A percentile compares a stretch with the other conserved stretches of the same genome.
These are phyloP conservation scores for Mangifera indica DNA, from an alignment of 345 rosid genomes.

Conservation along the genomic window DNA sequence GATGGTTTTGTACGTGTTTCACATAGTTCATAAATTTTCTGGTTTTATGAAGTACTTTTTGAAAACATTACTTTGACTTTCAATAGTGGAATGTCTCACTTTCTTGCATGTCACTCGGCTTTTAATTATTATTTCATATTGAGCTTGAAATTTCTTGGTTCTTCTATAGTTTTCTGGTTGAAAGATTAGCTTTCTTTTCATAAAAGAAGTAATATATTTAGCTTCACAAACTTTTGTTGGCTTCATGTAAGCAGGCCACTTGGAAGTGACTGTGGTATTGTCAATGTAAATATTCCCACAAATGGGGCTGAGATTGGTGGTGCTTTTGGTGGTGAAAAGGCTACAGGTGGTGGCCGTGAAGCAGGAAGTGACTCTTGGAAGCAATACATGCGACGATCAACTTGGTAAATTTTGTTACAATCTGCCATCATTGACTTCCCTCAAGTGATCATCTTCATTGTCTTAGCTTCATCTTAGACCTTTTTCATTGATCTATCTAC, in stretches of 20 bases:
- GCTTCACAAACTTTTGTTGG: not conserved
- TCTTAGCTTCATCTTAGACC: not conserved
- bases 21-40: not conserved
- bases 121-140: no score
- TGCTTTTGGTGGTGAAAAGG: slow-evolving; percentile 95
- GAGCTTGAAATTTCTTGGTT: not conserved
- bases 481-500: not conserved
- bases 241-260: slow-evolving; percentile 50
- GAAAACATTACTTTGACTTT: not conserved
- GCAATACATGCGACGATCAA: slow-evolving; percentile 96
- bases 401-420: slow-evolving; percentile 51
- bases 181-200: not conserved
- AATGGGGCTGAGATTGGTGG: slow-evolving; percentile 99
- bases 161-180: not conserved
- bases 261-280: slow-evolving; percentile 96
- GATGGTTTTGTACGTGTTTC: not conserved
- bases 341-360: slow-evolving; percentile 96
- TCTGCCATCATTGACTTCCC: no score
- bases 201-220: not conserved
- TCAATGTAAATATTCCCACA: slow-evolving; percentile 95
- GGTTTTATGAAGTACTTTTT: not conserved
- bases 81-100: not conserved
- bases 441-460: no score
- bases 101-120: not conserved
- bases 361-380: slow-evolving; percentile 99